These are phyloP conservation scores for Eimeria tenella DNA, from an alignment of 169 alveolate species.

Conservation along the genomic window DNA sequence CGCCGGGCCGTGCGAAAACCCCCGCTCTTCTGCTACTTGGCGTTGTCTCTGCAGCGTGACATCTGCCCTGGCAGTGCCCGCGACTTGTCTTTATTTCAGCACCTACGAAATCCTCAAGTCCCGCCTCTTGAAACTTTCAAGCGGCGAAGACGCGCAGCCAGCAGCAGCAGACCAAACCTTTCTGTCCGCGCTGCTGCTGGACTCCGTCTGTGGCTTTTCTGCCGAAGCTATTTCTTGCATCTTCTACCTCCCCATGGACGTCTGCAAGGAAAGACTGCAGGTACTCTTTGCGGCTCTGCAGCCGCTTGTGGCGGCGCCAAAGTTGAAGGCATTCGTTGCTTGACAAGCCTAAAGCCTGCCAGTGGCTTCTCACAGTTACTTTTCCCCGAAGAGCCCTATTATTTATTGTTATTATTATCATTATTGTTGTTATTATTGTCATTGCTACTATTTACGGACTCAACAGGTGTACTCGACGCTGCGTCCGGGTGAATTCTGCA, in stretches of 20 bases:
- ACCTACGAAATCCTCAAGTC: slow-evolving; percentile 66
- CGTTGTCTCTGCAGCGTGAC: slow-evolving; percentile 56
- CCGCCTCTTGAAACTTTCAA: slow-evolving; percentile 1
- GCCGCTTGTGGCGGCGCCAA: not conserved
- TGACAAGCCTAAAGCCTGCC: too few species aligned
- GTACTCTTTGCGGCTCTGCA: slow-evolving; percentile 26
- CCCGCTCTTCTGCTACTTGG: not conserved
- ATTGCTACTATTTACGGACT: too few species aligned
- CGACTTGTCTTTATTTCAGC: slow-evolving; percentile 79
- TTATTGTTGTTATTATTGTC: too few species aligned
- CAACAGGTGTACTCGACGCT: slow-evolving; percentile 59
- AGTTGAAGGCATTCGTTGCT: too few species aligned
- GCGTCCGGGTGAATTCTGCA: not conserved
- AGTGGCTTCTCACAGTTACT: too few species aligned
- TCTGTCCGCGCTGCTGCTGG: slow-evolving; percentile 42
- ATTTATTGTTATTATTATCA: too few species aligned
- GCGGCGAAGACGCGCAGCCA: not conserved
- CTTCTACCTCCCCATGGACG: slow-evolving; percentile 83
- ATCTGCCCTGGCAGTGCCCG: slow-evolving; percentile 76
- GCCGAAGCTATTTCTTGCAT: slow-evolving; percentile 81
- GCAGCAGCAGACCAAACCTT: slow-evolving; percentile 18
- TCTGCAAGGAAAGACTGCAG: slow-evolving; percentile 82
- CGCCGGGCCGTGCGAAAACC: not conserved
- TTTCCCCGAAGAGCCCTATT: too few species aligned
- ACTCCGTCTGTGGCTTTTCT: slow-evolving; percentile 76